phyloP scores from a whole-genome alignment of 345 rosid genomes.

The Aquilaria malaccensis region DNA sequence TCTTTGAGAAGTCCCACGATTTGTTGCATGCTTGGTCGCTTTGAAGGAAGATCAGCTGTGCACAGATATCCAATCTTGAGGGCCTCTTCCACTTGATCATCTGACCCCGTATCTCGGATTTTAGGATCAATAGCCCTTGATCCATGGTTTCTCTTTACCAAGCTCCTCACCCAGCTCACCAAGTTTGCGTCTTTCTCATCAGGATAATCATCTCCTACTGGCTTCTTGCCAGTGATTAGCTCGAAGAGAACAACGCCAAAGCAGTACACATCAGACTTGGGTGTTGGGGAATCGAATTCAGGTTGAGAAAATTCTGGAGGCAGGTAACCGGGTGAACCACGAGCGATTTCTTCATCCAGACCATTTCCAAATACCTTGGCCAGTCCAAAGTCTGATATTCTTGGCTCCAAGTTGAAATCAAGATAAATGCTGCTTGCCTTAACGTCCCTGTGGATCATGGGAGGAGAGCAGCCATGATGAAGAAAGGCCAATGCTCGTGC shows the following conservation, averaged over 20 bases:
- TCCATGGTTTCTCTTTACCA: conserved; percentile 57
- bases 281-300: conserved; percentile 50
- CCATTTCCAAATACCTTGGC: conserved; percentile 79
- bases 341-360: conserved; percentile 58
- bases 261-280: conserved; percentile 88
- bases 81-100: conserved; percentile 68
- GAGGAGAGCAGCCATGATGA: conserved; percentile 93
- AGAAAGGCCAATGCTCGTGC: conserved; percentile 92
- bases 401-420: conserved; percentile 74
- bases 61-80: conserved; percentile 91
- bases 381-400: conserved; percentile 83
- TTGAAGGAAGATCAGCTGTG: conserved; percentile 77
- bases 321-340: conserved; percentile 67
- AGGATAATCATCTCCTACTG: conserved; percentile 64
- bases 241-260: conserved; percentile 83
- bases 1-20: conserved; percentile 95
- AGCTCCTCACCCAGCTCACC: conserved; percentile 72
- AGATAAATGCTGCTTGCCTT: conserved; percentile 89
- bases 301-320: conserved; percentile 76
- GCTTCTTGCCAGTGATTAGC: conserved; percentile 73
- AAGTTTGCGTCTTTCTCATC: conserved; percentile 46
- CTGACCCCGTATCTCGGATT: conserved; percentile 54
- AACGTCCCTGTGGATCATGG: conserved; percentile 78
- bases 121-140: conserved; percentile 68
- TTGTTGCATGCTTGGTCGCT: conserved; percentile 96